Evolutionary conservation across 2,329 filamentous ascomycete genomes (phyloP).

Genomic region (Aureobasidium sp.): DNA sequence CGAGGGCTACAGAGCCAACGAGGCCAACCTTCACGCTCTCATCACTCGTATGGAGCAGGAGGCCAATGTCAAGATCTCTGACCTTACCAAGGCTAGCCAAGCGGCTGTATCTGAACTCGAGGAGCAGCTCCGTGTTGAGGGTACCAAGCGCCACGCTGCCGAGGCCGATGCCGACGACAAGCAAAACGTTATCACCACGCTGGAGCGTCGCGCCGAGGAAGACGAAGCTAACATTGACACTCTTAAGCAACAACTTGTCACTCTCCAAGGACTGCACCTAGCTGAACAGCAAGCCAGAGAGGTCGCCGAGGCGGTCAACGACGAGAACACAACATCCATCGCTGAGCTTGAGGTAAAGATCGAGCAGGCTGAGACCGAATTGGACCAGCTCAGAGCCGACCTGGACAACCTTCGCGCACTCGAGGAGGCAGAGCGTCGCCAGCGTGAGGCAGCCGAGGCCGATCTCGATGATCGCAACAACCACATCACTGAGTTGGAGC

Average conservation of each 20-base stretch:
- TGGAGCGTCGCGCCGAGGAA: constrained; percentile 30
- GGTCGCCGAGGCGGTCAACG: constrained; percentile 29
- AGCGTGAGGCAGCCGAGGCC: constrained; percentile 36
- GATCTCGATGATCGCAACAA: constrained; percentile 35
- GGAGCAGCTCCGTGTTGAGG: constrained; percentile 29
- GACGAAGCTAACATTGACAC: constrained; percentile 30
- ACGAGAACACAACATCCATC: constrained; percentile 30
- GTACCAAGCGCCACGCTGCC: constrained; percentile 28
- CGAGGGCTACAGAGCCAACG: constrained; percentile 31
- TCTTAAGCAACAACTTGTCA: constrained; percentile 25
- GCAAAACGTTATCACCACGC: constrained; percentile 29
- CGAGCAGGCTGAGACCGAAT: constrained; percentile 24
- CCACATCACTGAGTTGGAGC: constrained; percentile 32
- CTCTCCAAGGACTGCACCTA: constrained; percentile 27
- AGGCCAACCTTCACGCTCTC: constrained; percentile 29
- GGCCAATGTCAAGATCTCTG: constrained; percentile 27
- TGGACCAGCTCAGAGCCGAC: constrained; percentile 24
- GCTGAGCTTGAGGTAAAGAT: constrained; percentile 30
- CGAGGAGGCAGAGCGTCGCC: constrained; percentile 32
- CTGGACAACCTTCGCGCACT: constrained; percentile 29
- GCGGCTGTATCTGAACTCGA: constrained; percentile 29
- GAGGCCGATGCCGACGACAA: constrained; percentile 33
- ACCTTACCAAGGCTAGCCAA: constrained; percentile 33
- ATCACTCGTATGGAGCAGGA: constrained; percentile 33
- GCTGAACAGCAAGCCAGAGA: constrained; percentile 26